These are phyloP conservation scores for Ceratocystis albifundus DNA, from an alignment of 2,329 filamentous ascomycete genomes.

Conservation along the genomic window DNA sequence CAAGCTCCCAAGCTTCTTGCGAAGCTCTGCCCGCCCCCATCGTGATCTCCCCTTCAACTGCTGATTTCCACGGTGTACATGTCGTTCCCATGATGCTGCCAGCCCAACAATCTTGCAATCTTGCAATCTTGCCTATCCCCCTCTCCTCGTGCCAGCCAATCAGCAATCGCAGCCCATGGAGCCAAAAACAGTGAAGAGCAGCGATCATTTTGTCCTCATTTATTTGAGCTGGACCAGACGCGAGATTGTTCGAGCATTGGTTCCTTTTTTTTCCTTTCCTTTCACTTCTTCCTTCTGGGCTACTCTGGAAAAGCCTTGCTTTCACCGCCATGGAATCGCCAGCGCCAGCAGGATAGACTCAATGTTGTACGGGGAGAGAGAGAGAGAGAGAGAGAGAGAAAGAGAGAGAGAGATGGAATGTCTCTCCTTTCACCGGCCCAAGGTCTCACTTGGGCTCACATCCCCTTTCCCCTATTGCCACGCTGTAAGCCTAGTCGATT, in stretches of 20 bases:
- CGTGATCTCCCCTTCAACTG: no score
- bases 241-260: background rate
- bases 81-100: background rate
- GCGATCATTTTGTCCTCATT: background rate
- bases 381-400: no score
- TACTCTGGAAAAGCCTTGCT: background rate
- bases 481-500: background rate
- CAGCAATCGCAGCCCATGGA: background rate
- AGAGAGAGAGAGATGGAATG: background rate
- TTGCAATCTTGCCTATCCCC: background rate
- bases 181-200: background rate
- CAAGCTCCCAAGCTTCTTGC: no score
- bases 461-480: background rate
- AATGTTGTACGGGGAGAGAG: background rate
- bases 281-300: background rate
- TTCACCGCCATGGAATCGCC: background rate
- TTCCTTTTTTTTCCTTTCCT: constrained; percentile 10
- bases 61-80: background rate
- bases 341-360: background rate
- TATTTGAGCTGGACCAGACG: background rate
- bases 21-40: no score
- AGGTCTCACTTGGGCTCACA: background rate
- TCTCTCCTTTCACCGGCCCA: background rate
- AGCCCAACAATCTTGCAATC: background rate
- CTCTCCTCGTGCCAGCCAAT: background rate